These are phyloP conservation scores for Colletotrichum limetticola DNA, from an alignment of 2,329 filamentous ascomycete genomes.

Conservation along the genomic window DNA sequence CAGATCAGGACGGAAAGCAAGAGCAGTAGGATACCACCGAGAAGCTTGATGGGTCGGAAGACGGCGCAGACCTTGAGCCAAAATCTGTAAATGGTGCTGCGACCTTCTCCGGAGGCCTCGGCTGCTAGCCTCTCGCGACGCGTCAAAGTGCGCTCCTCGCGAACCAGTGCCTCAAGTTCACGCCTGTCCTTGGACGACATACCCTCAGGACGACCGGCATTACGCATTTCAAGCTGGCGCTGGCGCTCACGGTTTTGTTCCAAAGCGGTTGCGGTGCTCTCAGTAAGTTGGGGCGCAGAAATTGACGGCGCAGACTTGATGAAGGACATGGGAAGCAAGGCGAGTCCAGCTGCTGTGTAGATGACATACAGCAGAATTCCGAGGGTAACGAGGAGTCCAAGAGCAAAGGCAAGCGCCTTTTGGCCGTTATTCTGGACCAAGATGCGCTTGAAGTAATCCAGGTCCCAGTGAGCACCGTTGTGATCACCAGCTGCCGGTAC, in stretches of 20 bases:
- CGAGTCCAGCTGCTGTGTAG: constrained; percentile 90
- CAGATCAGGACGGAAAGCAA: constrained; percentile 81
- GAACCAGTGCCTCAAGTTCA: constrained; percentile 85
- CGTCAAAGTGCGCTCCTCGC: constrained; percentile 92
- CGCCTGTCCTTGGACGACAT: constrained; percentile 87
- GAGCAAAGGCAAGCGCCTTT: constrained; percentile 87
- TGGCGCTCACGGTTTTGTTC: constrained; percentile 92
- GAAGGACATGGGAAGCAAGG: constrained; percentile 86
- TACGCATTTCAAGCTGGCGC: constrained; percentile 88
- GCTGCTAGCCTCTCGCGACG: constrained; percentile 88
- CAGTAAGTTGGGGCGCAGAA: constrained; percentile 82
- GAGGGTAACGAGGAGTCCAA: constrained; percentile 88
- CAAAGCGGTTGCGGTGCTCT: constrained; percentile 81
- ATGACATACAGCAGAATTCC: constrained; percentile 88
- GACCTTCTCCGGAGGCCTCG: constrained; percentile 83
- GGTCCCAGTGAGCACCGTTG: constrained; percentile 75
- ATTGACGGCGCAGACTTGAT: constrained; percentile 92
- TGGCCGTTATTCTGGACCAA: constrained; percentile 90
- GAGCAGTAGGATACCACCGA: constrained; percentile 84
- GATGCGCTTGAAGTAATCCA: constrained; percentile 92
- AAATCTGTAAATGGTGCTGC: constrained; percentile 74
- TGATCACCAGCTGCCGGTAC: constrained; percentile 80
- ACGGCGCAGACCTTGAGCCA: constrained; percentile 87
- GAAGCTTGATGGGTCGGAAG: constrained; percentile 87
- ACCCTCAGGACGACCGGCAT: constrained; percentile 77